These are phyloP conservation scores for Salix dunnii DNA, from an alignment of 345 rosid genomes.

Conservation along the genomic window DNA sequence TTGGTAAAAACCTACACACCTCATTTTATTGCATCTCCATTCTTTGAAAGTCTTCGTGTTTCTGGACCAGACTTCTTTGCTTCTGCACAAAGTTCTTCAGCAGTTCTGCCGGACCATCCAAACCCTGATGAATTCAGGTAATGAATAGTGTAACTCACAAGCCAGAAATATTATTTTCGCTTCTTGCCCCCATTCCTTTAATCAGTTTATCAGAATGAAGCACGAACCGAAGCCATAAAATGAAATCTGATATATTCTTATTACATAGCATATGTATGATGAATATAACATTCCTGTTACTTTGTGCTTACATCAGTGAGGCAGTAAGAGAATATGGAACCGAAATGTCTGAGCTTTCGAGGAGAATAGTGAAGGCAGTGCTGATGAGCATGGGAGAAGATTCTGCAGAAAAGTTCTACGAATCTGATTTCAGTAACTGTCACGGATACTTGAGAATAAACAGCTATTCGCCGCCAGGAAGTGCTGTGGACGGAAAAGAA, in stretches of 20 bases:
- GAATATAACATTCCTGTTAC: not conserved
- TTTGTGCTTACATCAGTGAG: conserved; percentile 1
- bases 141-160: not conserved
- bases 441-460: conserved; percentile 41
- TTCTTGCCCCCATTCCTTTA: not conserved
- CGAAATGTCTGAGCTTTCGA: conserved; percentile 32
- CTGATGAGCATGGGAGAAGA: conserved; percentile 26
- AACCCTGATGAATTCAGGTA: conserved; percentile 35
- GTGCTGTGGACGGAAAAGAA: not conserved
- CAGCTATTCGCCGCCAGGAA: conserved; percentile 31
- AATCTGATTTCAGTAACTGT: conserved; percentile 33
- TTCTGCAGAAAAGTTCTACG: conserved; percentile 15
- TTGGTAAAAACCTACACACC: conserved; percentile 32
- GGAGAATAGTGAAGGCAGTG: conserved; percentile 23
- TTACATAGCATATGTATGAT: not conserved
- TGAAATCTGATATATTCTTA: not conserved
- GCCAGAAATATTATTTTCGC: not conserved
- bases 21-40: conserved; percentile 46
- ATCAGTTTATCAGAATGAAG: not conserved
- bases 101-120: conserved; percentile 13
- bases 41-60: conserved; percentile 37
- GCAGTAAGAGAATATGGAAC: conserved; percentile 33
- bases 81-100: conserved; percentile 36
- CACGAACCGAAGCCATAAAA: not conserved
- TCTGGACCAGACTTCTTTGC: conserved; percentile 33